Base-by-base conservation (phyloP, 2,329 filamentous ascomycete genomes). In the Pyrenochaeta sp. region DNA sequence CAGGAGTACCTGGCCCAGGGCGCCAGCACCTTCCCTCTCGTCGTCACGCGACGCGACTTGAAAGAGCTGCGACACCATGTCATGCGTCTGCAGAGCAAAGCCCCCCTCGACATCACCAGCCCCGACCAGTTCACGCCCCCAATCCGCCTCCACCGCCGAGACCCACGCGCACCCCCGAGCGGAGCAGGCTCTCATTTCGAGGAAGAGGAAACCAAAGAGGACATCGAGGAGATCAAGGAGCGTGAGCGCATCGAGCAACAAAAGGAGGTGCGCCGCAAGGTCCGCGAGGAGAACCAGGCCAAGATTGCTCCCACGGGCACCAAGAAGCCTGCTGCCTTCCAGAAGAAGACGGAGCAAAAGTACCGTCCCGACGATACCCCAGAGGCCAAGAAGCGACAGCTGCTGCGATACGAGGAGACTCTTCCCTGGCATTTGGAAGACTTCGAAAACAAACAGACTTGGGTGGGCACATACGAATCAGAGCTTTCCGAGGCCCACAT, bases 381-480 rank as follows among this genome's bases (percentile, higher is more conserved):
- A 74, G 76, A 94, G 81, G 80, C 95, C 80, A 76, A 84, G 84
- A 73, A 87, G 46, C 76, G 76, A 35, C 77, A 80, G 28, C 77
- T 83, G 46, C 74, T 86, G 28, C 82, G 92, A 52, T 99, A 97
- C 57, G 94, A 97, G 68, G 94, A 99, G 71, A 90, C 93, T 3
- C 77, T 96, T 35, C 94, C 94, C 5, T 99, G 94, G 94, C 92
- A 96, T 68, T 73, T 99, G 23, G 94, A 99, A 68, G 94, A 99
- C 69, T 95, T 92, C 27, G 93, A 99, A 63, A 90, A 91, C 53
- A 96, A 93, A 70, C 93, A 96, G 60, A 88, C 89, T 3, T 97
- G 92, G 90, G 86, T 94, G 22, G 94, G 92, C 30, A 88, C 86
- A 43, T 96, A 97, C 60, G 89, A 97, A 61, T 88, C 88, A 18